These are phyloP conservation scores for Gaeumannomyces sp. DNA, from an alignment of 2,329 filamentous ascomycete genomes.

Conservation along the genomic window DNA sequence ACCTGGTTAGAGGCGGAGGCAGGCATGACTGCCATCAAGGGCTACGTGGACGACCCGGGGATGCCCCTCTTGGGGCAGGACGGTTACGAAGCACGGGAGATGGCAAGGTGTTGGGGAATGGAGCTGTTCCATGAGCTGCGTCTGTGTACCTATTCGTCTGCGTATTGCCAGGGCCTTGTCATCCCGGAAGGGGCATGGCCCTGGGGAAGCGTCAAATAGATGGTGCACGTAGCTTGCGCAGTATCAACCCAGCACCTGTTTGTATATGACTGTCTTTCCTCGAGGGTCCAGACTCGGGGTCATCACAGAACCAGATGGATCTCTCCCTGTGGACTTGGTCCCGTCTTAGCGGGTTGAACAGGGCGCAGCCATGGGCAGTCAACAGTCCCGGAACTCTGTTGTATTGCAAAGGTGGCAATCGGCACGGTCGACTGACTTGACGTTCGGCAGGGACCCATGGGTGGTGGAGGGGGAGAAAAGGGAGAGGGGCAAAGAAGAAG, in stretches of 20 bases:
- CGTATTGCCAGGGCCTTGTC: not conserved
- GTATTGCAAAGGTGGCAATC: not conserved
- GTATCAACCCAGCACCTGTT: not conserved
- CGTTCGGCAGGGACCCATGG: no score
- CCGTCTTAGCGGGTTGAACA: not conserved
- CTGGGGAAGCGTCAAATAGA: not conserved
- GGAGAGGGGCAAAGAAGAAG: no score
- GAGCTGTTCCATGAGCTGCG: not conserved
- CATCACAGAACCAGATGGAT: no score
- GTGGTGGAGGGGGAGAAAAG: no score
- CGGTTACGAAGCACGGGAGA: not conserved
- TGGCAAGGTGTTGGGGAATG: not conserved
- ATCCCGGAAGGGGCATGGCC: not conserved
- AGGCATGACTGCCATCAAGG: not conserved
- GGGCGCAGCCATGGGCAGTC: not conserved
- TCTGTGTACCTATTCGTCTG: not conserved
- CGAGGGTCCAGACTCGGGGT: no score
- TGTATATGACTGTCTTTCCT: not conserved
- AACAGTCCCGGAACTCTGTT: not conserved
- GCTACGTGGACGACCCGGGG: not conserved
- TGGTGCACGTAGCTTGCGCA: not conserved
- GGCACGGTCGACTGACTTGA: not conserved
- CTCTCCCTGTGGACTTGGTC: not conserved
- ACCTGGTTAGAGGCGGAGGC: not conserved
- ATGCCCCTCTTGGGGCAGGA: not conserved